phyloP scores from a whole-genome alignment of 2,329 filamentous ascomycete genomes.

The Aureobasidium sp. region DNA sequence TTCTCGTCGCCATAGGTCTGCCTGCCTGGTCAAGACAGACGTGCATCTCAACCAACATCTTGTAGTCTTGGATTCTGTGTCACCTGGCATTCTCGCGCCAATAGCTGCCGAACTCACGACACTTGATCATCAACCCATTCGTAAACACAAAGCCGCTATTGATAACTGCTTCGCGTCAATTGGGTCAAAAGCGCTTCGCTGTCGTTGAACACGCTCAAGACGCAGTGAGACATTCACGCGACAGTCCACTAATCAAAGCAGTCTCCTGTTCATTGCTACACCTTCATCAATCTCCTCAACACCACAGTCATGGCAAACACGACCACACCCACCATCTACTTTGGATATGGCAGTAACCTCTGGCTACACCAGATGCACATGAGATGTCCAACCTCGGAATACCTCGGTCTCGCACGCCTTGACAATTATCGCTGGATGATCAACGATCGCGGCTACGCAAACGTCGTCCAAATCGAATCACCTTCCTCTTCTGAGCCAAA shows the following conservation, averaged over 20 bases:
- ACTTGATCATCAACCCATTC: not conserved
- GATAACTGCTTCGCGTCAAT: not conserved
- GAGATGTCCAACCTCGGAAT: slow-evolving; percentile 52
- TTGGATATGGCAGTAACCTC: slow-evolving; percentile 44
- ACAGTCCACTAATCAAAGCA: not conserved
- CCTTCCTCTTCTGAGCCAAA: not conserved
- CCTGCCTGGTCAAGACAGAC: not conserved
- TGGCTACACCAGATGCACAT: slow-evolving; percentile 57
- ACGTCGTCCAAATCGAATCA: slow-evolving; percentile 45
- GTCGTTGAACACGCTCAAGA: not conserved
- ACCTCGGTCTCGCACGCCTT: slow-evolving; percentile 53
- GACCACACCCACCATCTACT: slow-evolving; percentile 13
- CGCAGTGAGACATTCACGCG: not conserved
- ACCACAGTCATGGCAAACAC: not conserved
- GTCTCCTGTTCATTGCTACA: not conserved
- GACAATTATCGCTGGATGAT: slow-evolving; percentile 58
- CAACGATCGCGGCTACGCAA: slow-evolving; percentile 60
- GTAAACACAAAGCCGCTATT: not conserved
- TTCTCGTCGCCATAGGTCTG: not conserved
- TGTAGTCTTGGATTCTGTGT: not conserved
- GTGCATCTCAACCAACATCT: not conserved
- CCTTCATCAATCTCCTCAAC: not conserved
- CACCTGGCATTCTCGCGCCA: not conserved
- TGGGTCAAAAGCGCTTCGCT: not conserved
- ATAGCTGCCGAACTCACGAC: not conserved